A percentile compares a stretch with the other conserved stretches of the same genome.
phyloP scores from a whole-genome alignment of 805 yeast genomes.

The Wickerhamiella allomyrinae region DNA sequence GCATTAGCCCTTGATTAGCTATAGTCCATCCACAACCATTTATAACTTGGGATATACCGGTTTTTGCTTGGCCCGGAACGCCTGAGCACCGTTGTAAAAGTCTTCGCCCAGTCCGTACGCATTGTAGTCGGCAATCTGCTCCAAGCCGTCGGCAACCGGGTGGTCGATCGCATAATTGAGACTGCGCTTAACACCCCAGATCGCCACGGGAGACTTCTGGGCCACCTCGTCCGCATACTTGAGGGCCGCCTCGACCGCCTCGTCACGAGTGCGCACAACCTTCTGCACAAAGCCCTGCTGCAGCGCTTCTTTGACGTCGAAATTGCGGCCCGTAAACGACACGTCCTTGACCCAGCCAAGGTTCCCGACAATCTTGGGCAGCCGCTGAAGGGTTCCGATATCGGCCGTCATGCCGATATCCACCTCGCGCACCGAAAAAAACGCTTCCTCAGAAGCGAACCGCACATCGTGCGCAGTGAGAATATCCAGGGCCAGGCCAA shows the following conservation, averaged over 20 bases:
- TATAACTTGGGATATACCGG: slow-evolving; percentile 21
- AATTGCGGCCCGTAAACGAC: slow-evolving; percentile 47
- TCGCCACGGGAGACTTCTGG: slow-evolving; percentile 40
- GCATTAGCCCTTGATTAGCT: no score
- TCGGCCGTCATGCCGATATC: slow-evolving; percentile 66
- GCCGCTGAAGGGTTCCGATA: slow-evolving; percentile 60
- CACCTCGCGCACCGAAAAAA: slow-evolving; percentile 51
- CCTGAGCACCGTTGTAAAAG: slow-evolving; percentile 21
- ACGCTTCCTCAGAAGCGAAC: slow-evolving; percentile 37
- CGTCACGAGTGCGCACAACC: slow-evolving; percentile 32
- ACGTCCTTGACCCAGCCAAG: slow-evolving; percentile 43
- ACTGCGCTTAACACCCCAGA: slow-evolving; percentile 47
- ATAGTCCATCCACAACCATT: no score
- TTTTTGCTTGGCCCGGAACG: slow-evolving; percentile 19
- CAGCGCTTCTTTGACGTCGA: slow-evolving; percentile 40
- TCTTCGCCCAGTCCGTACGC: slow-evolving; percentile 26
- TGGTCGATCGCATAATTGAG: slow-evolving; percentile 33
- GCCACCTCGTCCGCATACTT: slow-evolving; percentile 37
- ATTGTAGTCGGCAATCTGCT: slow-evolving; percentile 41
- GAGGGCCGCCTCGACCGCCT: slow-evolving; percentile 37
- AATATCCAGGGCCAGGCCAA: slow-evolving; percentile 59
- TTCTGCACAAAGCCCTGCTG: slow-evolving; percentile 38
- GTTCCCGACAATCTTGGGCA: slow-evolving; percentile 41
- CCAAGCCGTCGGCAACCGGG: slow-evolving; percentile 34
- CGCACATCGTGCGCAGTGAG: slow-evolving; percentile 45